Evolutionary conservation across 352 stramenopile genomes (phyloP), one percentile per base, ranked within the genome.

Genomic region (Pythium sukuiense): DNA sequence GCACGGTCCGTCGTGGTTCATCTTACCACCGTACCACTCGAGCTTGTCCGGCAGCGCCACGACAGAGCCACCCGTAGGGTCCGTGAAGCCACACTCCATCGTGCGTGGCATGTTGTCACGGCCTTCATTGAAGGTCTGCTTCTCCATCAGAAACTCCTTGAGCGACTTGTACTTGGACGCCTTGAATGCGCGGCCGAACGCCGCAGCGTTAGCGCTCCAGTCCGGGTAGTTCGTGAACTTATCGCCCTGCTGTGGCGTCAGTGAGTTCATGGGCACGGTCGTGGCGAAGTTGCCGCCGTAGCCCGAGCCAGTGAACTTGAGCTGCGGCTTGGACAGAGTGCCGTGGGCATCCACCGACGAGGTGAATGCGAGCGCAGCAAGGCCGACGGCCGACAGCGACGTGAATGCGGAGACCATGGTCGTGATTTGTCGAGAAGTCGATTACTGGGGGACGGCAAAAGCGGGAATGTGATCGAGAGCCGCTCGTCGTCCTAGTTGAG

Each of bases 61-160:
- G 2, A 68, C 61, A 61, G 62, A 74, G 45, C 61, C 70, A 39
- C 81, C 58, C 29, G 60, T 71, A 8, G 77, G 77, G 50, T 76
- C 70, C 2, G 75, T 76, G 65, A 79, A 88, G 35, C 79, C 79
- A 26, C 79, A 85, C 62, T 85, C 74, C 30, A 49, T 55, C 16
- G 30, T 46, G 35, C 35, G 35, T 11, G 35, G 35, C 26, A 39
- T 61, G 9, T 70, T 72, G 33, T 69, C 61, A 37, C 72, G n/a
- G 41, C 41, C 35, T 41, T 41, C 35, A 11, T 41, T 73, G 29
- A 71, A 69, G 48, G 76, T 63, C 0, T 74, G 77, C 32, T 80
- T 75, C 37, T 76, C 67, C 5, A 74, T 54, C 29, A 77, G 67
- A 13, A 85, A 70, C 0, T 85, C 77, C 41, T 79, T 78, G 33